A percentile compares a stretch with the other conserved stretches of the same genome.
These are phyloP conservation scores for Pichia nakasei DNA, from an alignment of 805 yeast species.

Conservation along the genomic window DNA sequence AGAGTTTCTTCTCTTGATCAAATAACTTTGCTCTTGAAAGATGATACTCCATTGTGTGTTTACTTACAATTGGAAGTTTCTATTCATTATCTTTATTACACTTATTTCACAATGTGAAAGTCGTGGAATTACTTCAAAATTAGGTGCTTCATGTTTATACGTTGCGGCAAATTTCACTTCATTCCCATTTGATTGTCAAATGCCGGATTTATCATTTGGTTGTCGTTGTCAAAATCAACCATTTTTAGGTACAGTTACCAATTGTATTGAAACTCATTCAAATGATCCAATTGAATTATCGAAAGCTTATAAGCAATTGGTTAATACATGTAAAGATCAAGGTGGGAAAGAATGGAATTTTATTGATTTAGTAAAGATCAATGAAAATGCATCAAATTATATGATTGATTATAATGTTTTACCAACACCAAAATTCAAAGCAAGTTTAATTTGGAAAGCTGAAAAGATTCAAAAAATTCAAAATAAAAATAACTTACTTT, in stretches of 20 bases:
- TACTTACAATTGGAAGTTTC: too few relatives aligned
- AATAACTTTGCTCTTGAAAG: neutral
- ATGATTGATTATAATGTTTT: slow-evolving; percentile 12
- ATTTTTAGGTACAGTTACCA: slow-evolving; percentile 29
- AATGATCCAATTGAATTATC: slow-evolving; percentile 22
- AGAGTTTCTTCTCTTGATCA: neutral
- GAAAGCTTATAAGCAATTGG: slow-evolving; percentile 24
- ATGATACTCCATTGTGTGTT: too few relatives aligned
- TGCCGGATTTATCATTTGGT: slow-evolving; percentile 26
- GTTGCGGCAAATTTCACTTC: slow-evolving; percentile 26
- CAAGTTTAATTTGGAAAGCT: slow-evolving; percentile 9
- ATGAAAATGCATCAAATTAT: slow-evolving; percentile 21
- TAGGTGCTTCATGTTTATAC: slow-evolving; percentile 31
- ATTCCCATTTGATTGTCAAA: slow-evolving; percentile 27
- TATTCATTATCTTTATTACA: neutral
- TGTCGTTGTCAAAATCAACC: slow-evolving; percentile 28
- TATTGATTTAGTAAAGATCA: slow-evolving; percentile 22
- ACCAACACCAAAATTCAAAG: slow-evolving; percentile 6
- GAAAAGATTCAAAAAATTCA: slow-evolving; percentile 1
- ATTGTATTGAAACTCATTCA: slow-evolving; percentile 27
- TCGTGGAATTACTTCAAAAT: slow-evolving; percentile 25
- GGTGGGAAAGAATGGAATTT: slow-evolving; percentile 21
- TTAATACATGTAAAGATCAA: slow-evolving; percentile 29
- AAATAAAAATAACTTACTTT: neutral
- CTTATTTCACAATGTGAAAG: neutral